These are phyloP conservation scores for Trypanosoma avium DNA, from an alignment of 208 protist genomes.

Conservation along the genomic window DNA sequence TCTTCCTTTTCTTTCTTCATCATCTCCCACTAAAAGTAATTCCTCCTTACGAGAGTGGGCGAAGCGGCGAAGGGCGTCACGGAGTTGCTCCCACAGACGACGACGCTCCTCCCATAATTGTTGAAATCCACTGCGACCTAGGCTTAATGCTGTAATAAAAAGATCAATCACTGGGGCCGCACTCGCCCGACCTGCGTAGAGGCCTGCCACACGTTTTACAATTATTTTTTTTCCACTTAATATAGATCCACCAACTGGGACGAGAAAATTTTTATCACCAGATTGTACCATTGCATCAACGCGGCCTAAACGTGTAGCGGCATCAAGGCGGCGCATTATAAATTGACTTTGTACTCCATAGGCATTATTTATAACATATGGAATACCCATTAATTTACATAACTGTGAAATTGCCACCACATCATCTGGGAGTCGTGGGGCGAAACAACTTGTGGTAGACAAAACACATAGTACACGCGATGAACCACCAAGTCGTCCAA, in stretches of 20 bases:
- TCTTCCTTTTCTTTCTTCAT: too few species aligned
- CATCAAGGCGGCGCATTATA: slow-evolving; percentile 82
- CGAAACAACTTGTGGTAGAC: slow-evolving; percentile 98
- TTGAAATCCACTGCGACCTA: slow-evolving; percentile 88
- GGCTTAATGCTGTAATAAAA: slow-evolving; percentile 95
- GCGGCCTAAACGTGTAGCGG: slow-evolving; percentile 66
- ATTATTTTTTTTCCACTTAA: slow-evolving; percentile 32
- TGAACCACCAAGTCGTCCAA: slow-evolving; percentile 56
- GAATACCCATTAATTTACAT: slow-evolving; percentile 77
- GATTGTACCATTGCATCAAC: slow-evolving; percentile 96
- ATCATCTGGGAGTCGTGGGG: slow-evolving; percentile 95
- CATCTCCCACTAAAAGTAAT: slow-evolving; percentile 31
- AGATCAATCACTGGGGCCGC: slow-evolving; percentile 92
- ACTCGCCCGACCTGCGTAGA: slow-evolving; percentile 95
- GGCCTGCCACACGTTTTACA: slow-evolving; percentile 38
- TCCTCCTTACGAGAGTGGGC: slow-evolving; percentile 47
- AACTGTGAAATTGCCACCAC: slow-evolving; percentile 90
- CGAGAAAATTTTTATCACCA: slow-evolving; percentile 99
- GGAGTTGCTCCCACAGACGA: slow-evolving; percentile 40
- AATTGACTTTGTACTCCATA: slow-evolving; percentile 95
- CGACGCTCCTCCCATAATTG: slow-evolving; percentile 81
- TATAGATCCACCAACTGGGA: slow-evolving; percentile 95
- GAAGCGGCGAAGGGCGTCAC: slow-evolving; percentile 43
- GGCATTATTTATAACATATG: slow-evolving; percentile 98
- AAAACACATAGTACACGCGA: slow-evolving; percentile 93